Evolutionary conservation across 306 rosid species (phyloP), one percentile per base, ranked within the genome.

Genomic region (Ochetophila trinervis): DNA sequence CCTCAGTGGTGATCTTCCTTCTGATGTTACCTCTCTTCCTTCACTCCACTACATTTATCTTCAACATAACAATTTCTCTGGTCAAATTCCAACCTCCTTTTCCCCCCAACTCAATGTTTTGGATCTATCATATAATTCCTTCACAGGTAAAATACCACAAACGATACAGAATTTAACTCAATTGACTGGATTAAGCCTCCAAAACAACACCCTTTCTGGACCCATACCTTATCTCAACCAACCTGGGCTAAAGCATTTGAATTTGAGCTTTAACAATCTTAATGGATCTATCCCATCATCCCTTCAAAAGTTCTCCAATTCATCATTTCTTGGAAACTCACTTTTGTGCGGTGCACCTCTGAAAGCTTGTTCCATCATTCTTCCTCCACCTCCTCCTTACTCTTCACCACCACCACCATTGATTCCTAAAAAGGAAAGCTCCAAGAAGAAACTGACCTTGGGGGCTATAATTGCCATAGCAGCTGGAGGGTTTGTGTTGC

Each of bases 21-120:
- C 77, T 6, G 98, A 92, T 69, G 62, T 92, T 72, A 72, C 93
- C 69, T 89, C 95, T 53, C 93, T 92, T 68, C 89, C 95, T 47
- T 76, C 90, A 54, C 95, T 92, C 53, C 86, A 77, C 47, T 65
- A 67, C 71, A 85, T 92, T 36, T 87, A 79, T 75, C 90, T 92
- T 56, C 98, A 92, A 63, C 89, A 65, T 53, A 92, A 92, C 82
- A 89, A 89, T 82, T 74, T 92, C 68, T 80, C 95, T 22, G 98
- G 98, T 59, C 75, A 82, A 49, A 80, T 92, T 69, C 96, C 98
- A 30, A 45, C 85, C 61, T 85, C 89, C 13, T 56, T 89, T 71
- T 79, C 98, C 14, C 71, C 63, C 45, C 71, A 76, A 23, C 81
- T 92, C 48, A 74, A 62, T 79, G 98, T 84, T 11, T 77, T 92